phyloP scores from a whole-genome alignment of 352 stramenopile species.

The Pythium rishiriense region DNA sequence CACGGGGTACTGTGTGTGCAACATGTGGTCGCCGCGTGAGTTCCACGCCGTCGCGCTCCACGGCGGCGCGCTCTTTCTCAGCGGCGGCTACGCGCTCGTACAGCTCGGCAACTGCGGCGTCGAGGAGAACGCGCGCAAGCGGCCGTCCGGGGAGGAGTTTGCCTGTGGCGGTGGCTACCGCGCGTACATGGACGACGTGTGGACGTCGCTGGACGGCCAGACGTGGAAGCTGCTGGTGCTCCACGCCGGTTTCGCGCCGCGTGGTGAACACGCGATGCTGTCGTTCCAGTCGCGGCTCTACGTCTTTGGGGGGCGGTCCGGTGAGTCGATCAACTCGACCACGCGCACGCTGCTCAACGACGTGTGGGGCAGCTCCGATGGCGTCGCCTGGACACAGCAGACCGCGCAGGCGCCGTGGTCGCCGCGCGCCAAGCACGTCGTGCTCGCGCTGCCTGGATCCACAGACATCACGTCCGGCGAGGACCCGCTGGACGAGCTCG shows the following conservation, averaged over 20 bases:
- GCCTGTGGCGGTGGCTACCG: constrained; percentile 64
- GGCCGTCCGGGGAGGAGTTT: constrained; percentile 56
- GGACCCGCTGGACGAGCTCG: constrained; percentile 46
- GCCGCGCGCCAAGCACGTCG: constrained; percentile 54
- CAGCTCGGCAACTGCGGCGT: constrained; percentile 67
- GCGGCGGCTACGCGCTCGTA: constrained; percentile 62
- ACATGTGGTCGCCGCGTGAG: constrained; percentile 79
- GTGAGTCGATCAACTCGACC: constrained; percentile 26
- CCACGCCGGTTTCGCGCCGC: constrained; percentile 42
- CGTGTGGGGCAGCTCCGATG: constrained; percentile 59
- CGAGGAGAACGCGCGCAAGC: constrained; percentile 54
- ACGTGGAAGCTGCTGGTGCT: constrained; percentile 53
- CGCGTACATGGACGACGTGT: constrained; percentile 72
- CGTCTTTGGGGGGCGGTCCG: constrained; percentile 55
- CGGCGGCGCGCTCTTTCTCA: constrained; percentile 47
- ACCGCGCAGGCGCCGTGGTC: constrained; percentile 42
- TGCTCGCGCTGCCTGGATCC: constrained; percentile 39
- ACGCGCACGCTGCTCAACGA: constrained; percentile 59
- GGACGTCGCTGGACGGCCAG: constrained; percentile 61
- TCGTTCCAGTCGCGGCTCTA: constrained; percentile 58
- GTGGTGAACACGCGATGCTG: constrained; percentile 71
- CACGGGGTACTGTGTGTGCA: constrained; percentile 61
- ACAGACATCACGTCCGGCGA: constrained; percentile 45
- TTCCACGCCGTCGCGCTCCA: constrained; percentile 60
- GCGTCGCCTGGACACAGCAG: constrained; percentile 42